These are phyloP conservation scores for Wickerhamomyces sp. DNA, from an alignment of 1,139 yeast species.

Conservation along the genomic window DNA sequence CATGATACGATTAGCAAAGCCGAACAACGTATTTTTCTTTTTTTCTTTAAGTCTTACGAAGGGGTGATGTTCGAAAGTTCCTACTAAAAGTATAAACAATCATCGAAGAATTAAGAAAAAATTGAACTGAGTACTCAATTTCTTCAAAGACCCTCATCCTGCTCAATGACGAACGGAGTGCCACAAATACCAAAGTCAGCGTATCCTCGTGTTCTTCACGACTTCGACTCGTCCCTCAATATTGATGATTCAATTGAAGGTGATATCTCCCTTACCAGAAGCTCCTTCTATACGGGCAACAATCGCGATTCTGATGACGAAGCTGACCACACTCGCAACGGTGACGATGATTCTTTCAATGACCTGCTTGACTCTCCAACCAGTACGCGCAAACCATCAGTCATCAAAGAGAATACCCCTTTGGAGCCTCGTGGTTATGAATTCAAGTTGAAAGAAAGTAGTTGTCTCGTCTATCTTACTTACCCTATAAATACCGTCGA, in stretches of 20 bases:
- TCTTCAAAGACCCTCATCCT: too few relatives aligned
- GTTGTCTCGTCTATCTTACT: constrained; percentile 17
- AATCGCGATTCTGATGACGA: background rate
- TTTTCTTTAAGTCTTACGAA: too few relatives aligned
- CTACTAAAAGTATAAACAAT: too few relatives aligned
- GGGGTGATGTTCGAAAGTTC: too few relatives aligned
- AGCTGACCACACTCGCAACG: background rate
- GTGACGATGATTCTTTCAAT: constrained; percentile 12
- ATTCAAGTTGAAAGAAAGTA: constrained; percentile 14
- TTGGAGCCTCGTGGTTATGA: constrained; percentile 19
- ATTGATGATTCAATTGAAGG: constrained; percentile 21
- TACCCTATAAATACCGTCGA: constrained; percentile 16
- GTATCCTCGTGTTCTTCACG: constrained; percentile 15
- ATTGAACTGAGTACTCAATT: background rate
- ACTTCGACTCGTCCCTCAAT: constrained; percentile 18
- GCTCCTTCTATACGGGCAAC: background rate
- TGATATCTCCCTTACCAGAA: constrained; percentile 16
- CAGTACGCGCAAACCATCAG: constrained; percentile 10
- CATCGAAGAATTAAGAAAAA: constrained; percentile 1
- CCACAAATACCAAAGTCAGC: constrained; percentile 17
- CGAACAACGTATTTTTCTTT: too few relatives aligned
- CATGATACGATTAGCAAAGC: constrained; percentile 1
- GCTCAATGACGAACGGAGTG: background rate
- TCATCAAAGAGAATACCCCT: constrained; percentile 12
- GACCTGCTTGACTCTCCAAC: constrained; percentile 12